Base-by-base conservation (phyloP, 2,329 filamentous ascomycete genomes). In the Hypoxylon sp. region DNA sequence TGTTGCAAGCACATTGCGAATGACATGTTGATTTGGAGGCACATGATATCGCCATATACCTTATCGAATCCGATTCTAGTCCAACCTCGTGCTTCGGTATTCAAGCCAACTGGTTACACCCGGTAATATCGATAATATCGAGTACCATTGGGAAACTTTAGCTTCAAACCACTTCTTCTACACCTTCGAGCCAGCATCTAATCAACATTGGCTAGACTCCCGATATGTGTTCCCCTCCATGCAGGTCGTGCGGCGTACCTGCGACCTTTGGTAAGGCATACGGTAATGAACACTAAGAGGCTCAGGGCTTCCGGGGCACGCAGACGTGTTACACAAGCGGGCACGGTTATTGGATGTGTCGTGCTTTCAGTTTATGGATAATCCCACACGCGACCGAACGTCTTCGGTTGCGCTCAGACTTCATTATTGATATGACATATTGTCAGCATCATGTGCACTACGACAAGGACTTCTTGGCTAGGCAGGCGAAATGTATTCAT, bases 291-390 rank as follows among this genome's bases (percentile, higher is more conserved):
- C 48, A 16, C n/a, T n/a, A n/a, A n/a, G n/a, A 60, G 54, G 49
- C 48, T 38, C 56, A 64, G 61, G 57, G 50, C 45, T 51, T 56
- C 55, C 54, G 53, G 61, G 33, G 58, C 51, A 60, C 26, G 45
- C 52, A 63, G 28, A 58, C 58, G 64, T 32, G 64, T 69, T 61
- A 61, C 64, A 67, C 61, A 28, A 54, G 40, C 32, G 48, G 51
- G 46, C 26, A 44, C 38, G 45, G 50, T 48, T 60, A n/a, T n/a
- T n/a, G n/a, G n/a, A n/a, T n/a, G 52, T 51, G 38, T 50, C 40
- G 56, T 50, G 24, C 18, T 56, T 62, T 54, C 28, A 22, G 30
- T 14, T 20, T 50, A 53, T 54, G 20, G 36, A 16, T 32, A 28
- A 33, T 44, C 42, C 18, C 20, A 14, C 24, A 24, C 12, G 8